phyloP scores from a whole-genome alignment of 179 eudicot genomes.

The Dionaea muscipula region DNA sequence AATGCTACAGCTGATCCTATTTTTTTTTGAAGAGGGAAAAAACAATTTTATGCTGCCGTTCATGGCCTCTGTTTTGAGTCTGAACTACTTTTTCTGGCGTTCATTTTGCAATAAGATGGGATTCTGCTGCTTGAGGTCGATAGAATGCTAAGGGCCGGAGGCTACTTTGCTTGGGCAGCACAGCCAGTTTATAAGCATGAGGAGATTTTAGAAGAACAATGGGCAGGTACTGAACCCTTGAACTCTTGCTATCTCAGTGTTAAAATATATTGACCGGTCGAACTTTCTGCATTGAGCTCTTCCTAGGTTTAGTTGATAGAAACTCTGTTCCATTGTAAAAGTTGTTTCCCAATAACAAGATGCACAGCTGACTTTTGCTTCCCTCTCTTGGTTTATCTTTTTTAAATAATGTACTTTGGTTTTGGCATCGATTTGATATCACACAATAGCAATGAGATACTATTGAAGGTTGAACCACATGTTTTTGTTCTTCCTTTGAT shows the following conservation, averaged over 20 bases:
- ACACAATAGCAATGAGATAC: too few species aligned
- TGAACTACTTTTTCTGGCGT: constrained; percentile 9
- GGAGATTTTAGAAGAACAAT: constrained; percentile 59
- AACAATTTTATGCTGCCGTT: too few species aligned
- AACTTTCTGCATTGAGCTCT: not conserved
- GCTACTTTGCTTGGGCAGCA: constrained; percentile 97
- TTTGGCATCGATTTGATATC: too few species aligned
- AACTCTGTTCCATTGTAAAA: not conserved
- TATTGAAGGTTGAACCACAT: too few species aligned
- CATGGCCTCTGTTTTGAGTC: constrained; percentile 2
- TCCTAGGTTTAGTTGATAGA: not conserved
- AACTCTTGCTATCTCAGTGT: not conserved
- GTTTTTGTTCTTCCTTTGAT: too few species aligned
- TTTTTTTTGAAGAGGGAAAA: too few species aligned
- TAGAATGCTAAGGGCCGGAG: constrained; percentile 87
- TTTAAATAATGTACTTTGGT: too few species aligned
- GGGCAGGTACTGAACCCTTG: constrained; percentile 51
- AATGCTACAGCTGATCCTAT: too few species aligned
- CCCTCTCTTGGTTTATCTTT: too few species aligned
- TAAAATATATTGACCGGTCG: not conserved
- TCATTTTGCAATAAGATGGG: constrained; percentile 48
- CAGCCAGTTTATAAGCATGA: constrained; percentile 98
- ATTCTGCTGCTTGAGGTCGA: constrained; percentile 92
- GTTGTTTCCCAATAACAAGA: not conserved
- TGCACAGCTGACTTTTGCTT: not conserved